phyloP scores from a whole-genome alignment of 441 rosid species.

The Flueggea neowawraea region DNA sequence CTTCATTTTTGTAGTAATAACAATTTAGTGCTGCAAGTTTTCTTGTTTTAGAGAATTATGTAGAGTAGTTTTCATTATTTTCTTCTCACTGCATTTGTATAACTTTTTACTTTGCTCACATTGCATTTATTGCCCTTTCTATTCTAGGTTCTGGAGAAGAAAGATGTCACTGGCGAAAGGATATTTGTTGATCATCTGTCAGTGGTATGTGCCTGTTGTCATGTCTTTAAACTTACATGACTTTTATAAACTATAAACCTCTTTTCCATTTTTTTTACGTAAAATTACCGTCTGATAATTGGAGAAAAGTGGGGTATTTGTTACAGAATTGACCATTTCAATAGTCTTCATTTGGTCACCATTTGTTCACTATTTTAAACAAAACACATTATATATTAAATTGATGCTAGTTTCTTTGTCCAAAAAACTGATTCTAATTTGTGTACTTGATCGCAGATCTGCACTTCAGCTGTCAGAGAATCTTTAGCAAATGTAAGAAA shows the following conservation, averaged over 20 bases:
- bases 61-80: too few relatives aligned
- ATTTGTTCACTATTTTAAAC: too few relatives aligned
- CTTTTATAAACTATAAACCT: not conserved
- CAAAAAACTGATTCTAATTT: constrained; percentile 7
- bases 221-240: not conserved
- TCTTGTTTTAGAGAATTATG: too few relatives aligned
- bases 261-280: not conserved
- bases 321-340: too few relatives aligned
- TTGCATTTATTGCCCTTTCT: not conserved
- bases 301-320: too few relatives aligned
- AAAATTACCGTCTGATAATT: not conserved
- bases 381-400: not conserved
- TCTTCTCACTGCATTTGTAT: too few relatives aligned
- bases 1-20: too few relatives aligned
- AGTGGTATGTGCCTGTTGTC: constrained; percentile 32
- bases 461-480: constrained; percentile 82
- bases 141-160: constrained; percentile 71
- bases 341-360: too few relatives aligned
- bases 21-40: too few relatives aligned
- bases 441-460: constrained; percentile 52
- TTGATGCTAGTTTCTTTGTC: constrained; percentile 1
- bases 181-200: constrained; percentile 68
- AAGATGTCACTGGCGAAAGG: constrained; percentile 36
- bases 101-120: too few relatives aligned
- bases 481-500: constrained; percentile 87